A percentile compares a stretch with the other conserved stretches of the same genome.
Conservation (phyloP, 495 filamentous ascomycete genomes). For the Lophiostoma macrostomum region DNA sequence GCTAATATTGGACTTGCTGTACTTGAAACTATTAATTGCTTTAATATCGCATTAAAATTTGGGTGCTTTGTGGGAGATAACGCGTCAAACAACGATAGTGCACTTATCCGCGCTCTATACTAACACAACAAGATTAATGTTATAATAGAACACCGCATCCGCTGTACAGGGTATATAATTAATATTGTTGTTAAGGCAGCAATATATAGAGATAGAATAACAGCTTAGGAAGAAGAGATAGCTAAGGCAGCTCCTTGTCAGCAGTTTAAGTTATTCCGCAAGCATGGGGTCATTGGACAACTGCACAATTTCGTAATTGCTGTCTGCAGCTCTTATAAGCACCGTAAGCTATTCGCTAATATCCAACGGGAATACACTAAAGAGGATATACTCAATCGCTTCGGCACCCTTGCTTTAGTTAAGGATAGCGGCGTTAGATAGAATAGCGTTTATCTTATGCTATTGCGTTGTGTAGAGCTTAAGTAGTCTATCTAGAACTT, state of each 20-base stretch:
- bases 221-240: background rate
- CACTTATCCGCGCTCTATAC: background rate
- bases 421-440: background rate
- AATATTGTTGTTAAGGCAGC: background rate
- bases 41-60: conserved; percentile 1
- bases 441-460: background rate
- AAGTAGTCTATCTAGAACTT: background rate
- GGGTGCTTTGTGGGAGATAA: background rate
- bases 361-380: background rate
- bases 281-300: background rate
- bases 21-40: background rate
- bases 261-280: background rate
- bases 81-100: background rate
- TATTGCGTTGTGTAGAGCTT: background rate
- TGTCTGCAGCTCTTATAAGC: background rate
- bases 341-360: background rate
- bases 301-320: background rate
- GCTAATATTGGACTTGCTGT: background rate
- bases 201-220: conserved; percentile 1
- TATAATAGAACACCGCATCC: background rate
- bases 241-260: background rate
- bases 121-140: background rate
- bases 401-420: background rate
- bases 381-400: background rate
- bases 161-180: conserved; percentile 1